Evolutionary conservation across 768 basidiomycete species (phyloP).

Genomic region (Lactarius sp.): DNA sequence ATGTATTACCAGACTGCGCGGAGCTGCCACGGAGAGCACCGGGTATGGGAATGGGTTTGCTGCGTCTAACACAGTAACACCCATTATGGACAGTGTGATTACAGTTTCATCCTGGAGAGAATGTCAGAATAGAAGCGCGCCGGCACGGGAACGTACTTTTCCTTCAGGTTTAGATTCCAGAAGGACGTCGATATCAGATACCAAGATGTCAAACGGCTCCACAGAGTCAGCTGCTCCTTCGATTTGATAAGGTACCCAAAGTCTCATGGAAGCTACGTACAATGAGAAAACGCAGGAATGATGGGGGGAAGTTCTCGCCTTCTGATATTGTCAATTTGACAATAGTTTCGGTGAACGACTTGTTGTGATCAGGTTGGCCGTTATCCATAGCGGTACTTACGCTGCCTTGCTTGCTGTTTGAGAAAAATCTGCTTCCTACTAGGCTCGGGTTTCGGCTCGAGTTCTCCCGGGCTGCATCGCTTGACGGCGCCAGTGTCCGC

Average conservation of each 20-base stretch:
- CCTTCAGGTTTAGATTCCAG: conserved; percentile 68
- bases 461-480: conserved; percentile 30
- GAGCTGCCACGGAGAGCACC: conserved; percentile 52
- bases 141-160: conserved; percentile 43
- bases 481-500: conserved; percentile 30
- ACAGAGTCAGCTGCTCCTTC: conserved; percentile 24
- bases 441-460: conserved; percentile 56
- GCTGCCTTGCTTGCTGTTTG: conserved; percentile 35
- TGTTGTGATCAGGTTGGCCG: conserved; percentile 21
- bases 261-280: conserved; percentile 36
- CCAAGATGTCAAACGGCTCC: conserved; percentile 51
- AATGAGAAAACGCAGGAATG: conserved; percentile 1
- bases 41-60: conserved; percentile 33
- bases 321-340: conserved; percentile 45
- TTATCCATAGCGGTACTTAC: conserved; percentile 42
- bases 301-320: conserved; percentile 27
- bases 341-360: conserved; percentile 38
- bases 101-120: conserved; percentile 60
- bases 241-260: conserved; percentile 47
- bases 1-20: conserved; percentile 52
- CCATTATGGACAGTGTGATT: conserved; percentile 57
- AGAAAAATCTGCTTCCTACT: conserved; percentile 77
- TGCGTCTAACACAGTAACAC: conserved; percentile 52
- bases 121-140: background rate
- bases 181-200: conserved; percentile 57